Base-by-base conservation (phyloP, 2,329 filamentous ascomycete species). In the Fusarium torreyae region DNA sequence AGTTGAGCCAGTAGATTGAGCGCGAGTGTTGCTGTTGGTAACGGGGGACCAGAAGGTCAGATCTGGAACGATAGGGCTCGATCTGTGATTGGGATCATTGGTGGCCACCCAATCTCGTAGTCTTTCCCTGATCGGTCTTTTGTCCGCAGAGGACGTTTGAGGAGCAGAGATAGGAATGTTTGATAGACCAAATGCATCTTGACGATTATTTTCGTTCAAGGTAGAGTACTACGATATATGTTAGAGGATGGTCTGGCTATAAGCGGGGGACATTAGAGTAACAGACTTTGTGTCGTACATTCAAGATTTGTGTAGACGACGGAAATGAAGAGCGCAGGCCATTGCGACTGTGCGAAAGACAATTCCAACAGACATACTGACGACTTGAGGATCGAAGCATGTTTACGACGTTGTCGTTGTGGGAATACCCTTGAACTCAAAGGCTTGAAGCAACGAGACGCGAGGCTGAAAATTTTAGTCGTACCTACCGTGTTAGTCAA, bases 351-450 rank as follows among this genome's bases (percentile, higher is more conserved):
- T 73, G 70, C 4, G 69, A 55, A 34, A 79, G 57, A 55, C 77
- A 82, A 57, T 70, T 75, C 73, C 77, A 75, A 59, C 79, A 80
- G 28, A 79, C 66, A 55, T 76, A 78, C n/a, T 74, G 73, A 24
- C 65, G 71, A 48, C 69, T 68, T 43, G 77, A 68, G 26, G 65
- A 70, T 52, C 72, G 74, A 54, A 81, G 66, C 76, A 79, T 82
- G 26, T 55, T 68, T 60, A 51, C 22, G 26, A 55, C 22, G 36
- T 46, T n/a, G 49, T 24, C 22, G 36, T 46, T n/a, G 49, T 24
- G 20, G 15, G 20, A 40, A 26, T 28, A 34, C 36, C 50, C 42
- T 58, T 22, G 33, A 54, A 7, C 43, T 31, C 40, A 43, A 48
- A 31, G 10, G 28, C 10, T 15, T 48, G 26, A 38, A 34, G 24